These are phyloP conservation scores for Colletotrichum euphorbiae DNA, from an alignment of 2,329 filamentous ascomycete genomes.

Conservation along the genomic window DNA sequence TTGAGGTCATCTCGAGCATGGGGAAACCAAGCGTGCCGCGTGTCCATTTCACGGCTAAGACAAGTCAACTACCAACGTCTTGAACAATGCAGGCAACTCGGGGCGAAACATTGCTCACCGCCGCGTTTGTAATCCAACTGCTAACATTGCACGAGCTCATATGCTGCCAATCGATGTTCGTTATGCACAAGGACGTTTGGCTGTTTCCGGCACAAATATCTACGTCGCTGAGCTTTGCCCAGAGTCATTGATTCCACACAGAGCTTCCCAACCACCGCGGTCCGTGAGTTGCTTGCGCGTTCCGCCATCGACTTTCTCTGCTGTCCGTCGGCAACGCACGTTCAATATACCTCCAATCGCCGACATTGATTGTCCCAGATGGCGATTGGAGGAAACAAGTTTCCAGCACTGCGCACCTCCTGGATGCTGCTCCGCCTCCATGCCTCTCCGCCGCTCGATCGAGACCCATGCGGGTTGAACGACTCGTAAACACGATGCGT, in stretches of 20 bases:
- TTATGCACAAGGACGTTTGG: no score
- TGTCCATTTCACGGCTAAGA: no score
- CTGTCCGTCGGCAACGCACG: slow-evolving; percentile 25
- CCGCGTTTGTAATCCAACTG: no score
- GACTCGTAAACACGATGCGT: slow-evolving; percentile 13
- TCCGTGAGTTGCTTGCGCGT: slow-evolving; percentile 16
- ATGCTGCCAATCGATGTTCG: no score
- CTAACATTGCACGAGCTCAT: no score
- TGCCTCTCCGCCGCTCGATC: not conserved
- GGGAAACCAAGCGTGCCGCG: no score
- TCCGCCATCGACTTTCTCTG: slow-evolving; percentile 23
- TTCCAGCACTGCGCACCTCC: slow-evolving; percentile 7
- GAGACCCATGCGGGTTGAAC: not conserved
- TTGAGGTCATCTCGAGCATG: no score
- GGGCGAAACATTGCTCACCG: no score
- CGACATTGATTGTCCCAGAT: slow-evolving; percentile 30
- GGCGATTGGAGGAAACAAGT: slow-evolving; percentile 18
- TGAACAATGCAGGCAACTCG: no score
- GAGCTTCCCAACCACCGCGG: slow-evolving; percentile 5
- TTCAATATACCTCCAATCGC: slow-evolving; percentile 23
- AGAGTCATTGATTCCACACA: not conserved
- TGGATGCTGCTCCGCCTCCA: not conserved
- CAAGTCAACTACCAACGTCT: no score
- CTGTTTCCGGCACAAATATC: no score
- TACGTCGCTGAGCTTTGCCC: not conserved